A percentile compares a stretch with the other conserved stretches of the same genome.
phyloP scores from a whole-genome alignment of 169 alveolate species.

The Plasmodium sp. region DNA sequence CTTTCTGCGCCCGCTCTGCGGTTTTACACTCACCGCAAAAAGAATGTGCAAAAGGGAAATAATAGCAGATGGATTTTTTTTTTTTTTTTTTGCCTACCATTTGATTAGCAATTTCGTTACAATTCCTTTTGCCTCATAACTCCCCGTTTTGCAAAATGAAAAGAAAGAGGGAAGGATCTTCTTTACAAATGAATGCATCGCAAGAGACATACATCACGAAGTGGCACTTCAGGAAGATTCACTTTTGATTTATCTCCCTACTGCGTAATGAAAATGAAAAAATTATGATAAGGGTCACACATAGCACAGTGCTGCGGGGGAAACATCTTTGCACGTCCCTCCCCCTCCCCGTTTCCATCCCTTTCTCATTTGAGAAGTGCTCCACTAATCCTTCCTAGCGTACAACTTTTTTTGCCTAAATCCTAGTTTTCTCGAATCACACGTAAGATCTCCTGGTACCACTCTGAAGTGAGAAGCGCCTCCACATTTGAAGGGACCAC shows the following conservation, averaged over 20 bases:
- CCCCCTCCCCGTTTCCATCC: neutral
- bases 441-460: neutral
- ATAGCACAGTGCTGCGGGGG: neutral
- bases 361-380: neutral
- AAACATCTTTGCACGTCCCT: neutral
- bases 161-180: neutral
- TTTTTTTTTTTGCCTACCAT: neutral
- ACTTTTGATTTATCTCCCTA: neutral
- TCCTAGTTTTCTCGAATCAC: neutral
- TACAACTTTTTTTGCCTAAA: neutral
- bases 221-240: neutral
- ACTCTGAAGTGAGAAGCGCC: neutral
- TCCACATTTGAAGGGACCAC: neutral
- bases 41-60: constrained; percentile 1
- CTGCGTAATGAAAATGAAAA: neutral
- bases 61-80: neutral
- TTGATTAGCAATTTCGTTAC: neutral
- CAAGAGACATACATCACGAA: neutral
- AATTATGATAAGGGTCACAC: neutral
- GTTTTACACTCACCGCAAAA: neutral
- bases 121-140: neutral
- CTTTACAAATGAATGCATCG: neutral
- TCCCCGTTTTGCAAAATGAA: neutral
- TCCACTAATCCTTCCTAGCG: neutral
- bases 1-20: neutral